Conservation (phyloP, 2,329 filamentous ascomycete genomes). For the Teratosphaeria pseudoeucalypti region DNA sequence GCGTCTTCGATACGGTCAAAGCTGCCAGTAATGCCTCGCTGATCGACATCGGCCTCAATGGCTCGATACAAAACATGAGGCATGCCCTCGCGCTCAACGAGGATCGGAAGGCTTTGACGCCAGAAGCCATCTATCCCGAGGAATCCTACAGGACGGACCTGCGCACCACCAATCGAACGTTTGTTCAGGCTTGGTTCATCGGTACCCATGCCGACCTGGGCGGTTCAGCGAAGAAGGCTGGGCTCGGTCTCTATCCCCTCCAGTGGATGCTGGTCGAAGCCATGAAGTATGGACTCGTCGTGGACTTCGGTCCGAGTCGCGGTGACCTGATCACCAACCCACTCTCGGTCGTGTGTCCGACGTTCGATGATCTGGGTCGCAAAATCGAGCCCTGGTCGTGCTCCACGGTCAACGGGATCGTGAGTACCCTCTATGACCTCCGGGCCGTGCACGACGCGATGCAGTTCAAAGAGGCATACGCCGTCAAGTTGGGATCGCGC, state of each 20-base stretch:
- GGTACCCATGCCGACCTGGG: constrained; percentile 31
- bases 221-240: constrained; percentile 27
- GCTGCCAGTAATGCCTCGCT: constrained; percentile 15
- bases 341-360: constrained; percentile 10
- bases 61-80: constrained; percentile 26
- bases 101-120: constrained; percentile 20
- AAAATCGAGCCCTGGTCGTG: constrained; percentile 7
- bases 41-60: constrained; percentile 25
- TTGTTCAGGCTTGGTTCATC: constrained; percentile 33
- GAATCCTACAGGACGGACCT: constrained; percentile 10
- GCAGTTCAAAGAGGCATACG: constrained; percentile 7
- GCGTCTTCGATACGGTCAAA: constrained; percentile 30
- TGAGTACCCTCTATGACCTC: constrained; percentile 14
- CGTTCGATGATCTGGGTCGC: constrained; percentile 1
- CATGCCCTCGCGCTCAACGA: constrained; percentile 34
- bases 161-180: constrained; percentile 12
- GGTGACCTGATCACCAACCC: constrained; percentile 1
- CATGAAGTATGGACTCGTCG: constrained; percentile 20
- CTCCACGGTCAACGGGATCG: constrained; percentile 11
- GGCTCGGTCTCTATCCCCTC: constrained; percentile 31
- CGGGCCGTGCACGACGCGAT: constrained; percentile 11
- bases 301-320: constrained; percentile 11
- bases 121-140: constrained; percentile 17
- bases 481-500: constrained; percentile 7
- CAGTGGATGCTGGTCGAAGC: constrained; percentile 34